Evolutionary conservation across 2,329 filamentous ascomycete species (phyloP).

Genomic region (Aspergillus quadricinctus): DNA sequence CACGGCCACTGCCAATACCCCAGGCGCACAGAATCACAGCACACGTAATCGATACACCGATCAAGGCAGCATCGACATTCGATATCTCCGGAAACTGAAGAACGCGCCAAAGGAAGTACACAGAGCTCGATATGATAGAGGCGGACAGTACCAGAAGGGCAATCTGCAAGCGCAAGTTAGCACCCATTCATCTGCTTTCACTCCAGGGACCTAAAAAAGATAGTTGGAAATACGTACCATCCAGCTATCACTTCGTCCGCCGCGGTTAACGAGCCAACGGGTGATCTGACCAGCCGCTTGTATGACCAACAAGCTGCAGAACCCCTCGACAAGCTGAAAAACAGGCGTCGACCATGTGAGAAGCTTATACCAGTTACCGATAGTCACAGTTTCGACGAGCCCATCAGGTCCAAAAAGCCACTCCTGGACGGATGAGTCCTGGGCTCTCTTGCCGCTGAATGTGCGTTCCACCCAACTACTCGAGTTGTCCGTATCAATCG

Average conservation of each 20-base stretch:
- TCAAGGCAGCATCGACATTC: conserved; percentile 87
- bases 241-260: conserved; percentile 89
- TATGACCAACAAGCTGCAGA: conserved; percentile 93
- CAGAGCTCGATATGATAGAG: conserved; percentile 84
- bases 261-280: conserved; percentile 84
- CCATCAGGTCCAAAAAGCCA: conserved; percentile 89
- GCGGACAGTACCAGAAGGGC: conserved; percentile 81
- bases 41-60: conserved; percentile 87
- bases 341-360: conserved; percentile 87
- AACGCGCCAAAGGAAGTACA: conserved; percentile 95
- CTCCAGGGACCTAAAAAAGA: neutral
- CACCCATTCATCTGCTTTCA: conserved; percentile 2
- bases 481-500: conserved; percentile 69
- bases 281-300: conserved; percentile 93
- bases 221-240: conserved; percentile 59
- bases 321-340: conserved; percentile 92
- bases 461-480: conserved; percentile 78
- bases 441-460: conserved; percentile 61
- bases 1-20: conserved; percentile 88
- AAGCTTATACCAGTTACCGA: conserved; percentile 84
- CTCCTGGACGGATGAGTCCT: conserved; percentile 64
- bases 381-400: conserved; percentile 70
- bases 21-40: conserved; percentile 89
- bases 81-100: conserved; percentile 89
- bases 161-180: conserved; percentile 56